These are phyloP conservation scores for Trametes cinnabarina DNA, from an alignment of 768 basidiomycete genomes.

Conservation along the genomic window DNA sequence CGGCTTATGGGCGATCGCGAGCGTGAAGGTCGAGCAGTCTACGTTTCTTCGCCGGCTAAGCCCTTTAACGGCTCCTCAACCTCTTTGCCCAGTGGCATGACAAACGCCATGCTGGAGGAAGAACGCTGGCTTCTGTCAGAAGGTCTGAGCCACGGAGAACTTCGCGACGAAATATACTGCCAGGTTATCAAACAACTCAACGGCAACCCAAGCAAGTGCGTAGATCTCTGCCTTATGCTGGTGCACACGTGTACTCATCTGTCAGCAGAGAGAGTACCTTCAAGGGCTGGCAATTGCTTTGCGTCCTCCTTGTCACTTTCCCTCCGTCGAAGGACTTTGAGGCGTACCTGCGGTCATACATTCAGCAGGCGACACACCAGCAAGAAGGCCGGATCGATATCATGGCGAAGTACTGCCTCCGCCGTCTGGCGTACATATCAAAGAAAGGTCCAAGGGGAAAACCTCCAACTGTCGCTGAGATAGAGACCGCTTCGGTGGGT, in stretches of 20 bases:
- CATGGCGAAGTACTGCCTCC: constrained; percentile 89
- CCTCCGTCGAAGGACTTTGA: constrained; percentile 94
- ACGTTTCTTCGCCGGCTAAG: constrained; percentile 34
- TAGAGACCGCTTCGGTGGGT: constrained; percentile 84
- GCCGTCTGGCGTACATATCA: constrained; percentile 70
- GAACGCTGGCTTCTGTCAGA: constrained; percentile 83
- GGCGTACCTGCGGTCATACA: constrained; percentile 76
- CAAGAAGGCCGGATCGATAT: constrained; percentile 79
- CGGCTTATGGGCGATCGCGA: constrained; percentile 93
- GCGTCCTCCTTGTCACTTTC: constrained; percentile 88
- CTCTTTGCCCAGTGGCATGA: constrained; percentile 38
- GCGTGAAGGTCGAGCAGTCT: constrained; percentile 52
- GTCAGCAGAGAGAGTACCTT: constrained; percentile 71
- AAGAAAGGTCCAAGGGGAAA: constrained; percentile 87
- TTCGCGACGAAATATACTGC: constrained; percentile 92
- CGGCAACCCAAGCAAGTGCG: constrained; percentile 75
- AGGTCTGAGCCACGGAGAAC: constrained; percentile 75
- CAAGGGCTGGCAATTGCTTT: constrained; percentile 91
- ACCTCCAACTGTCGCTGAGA: constrained; percentile 77
- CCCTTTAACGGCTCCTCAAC: constrained; percentile 39
- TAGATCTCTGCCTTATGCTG: constrained; percentile 15
- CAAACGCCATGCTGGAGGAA: constrained; percentile 64
- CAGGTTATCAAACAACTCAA: constrained; percentile 91
- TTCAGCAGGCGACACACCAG: constrained; percentile 63
- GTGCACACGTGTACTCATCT: neutral